phyloP scores from a whole-genome alignment of 805 yeast species.

The Yamadazyma phyllophila region DNA sequence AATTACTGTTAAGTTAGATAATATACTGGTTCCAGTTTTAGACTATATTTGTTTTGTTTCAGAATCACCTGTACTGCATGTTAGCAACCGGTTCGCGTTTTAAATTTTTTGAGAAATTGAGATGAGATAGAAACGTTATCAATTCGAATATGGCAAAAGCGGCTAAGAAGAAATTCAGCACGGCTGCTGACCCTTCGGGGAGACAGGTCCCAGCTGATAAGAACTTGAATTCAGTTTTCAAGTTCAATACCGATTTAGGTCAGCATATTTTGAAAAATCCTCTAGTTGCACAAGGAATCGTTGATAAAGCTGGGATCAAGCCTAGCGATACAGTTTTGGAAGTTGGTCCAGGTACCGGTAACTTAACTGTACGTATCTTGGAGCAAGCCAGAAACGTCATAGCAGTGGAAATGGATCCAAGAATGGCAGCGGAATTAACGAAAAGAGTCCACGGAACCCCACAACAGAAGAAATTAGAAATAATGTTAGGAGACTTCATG shows the following conservation, averaged over 20 bases:
- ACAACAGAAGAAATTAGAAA: conserved; percentile 84
- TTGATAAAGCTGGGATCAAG: conserved; percentile 88
- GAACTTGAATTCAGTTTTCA: conserved; percentile 81
- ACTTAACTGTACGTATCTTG: conserved; percentile 85
- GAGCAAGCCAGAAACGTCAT: conserved; percentile 93
- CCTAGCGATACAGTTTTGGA: conserved; percentile 93
- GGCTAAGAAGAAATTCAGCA: conserved; percentile 58
- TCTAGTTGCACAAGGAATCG: conserved; percentile 95
- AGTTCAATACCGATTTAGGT: conserved; percentile 94
- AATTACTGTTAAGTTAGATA: background rate
- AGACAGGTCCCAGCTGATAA: conserved; percentile 63
- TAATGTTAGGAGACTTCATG: conserved; percentile 92
- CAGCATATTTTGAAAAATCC: conserved; percentile 97
- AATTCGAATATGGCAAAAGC: conserved; percentile 54
- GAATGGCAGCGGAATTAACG: conserved; percentile 98
- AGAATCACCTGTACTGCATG: conserved; percentile 1
- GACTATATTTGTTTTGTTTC: conserved; percentile 7
- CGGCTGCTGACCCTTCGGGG: conserved; percentile 45
- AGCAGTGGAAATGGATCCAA: conserved; percentile 98
- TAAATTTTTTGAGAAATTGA: conserved; percentile 1
- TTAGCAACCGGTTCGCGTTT: conserved; percentile 6
- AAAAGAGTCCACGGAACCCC: conserved; percentile 98
- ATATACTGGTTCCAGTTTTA: background rate
- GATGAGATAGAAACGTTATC: conserved; percentile 3
- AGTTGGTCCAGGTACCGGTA: conserved; percentile 99